Evolutionary conservation across 768 basidiomycete genomes (phyloP).

Genomic region (Termitomyces titanicus): DNA sequence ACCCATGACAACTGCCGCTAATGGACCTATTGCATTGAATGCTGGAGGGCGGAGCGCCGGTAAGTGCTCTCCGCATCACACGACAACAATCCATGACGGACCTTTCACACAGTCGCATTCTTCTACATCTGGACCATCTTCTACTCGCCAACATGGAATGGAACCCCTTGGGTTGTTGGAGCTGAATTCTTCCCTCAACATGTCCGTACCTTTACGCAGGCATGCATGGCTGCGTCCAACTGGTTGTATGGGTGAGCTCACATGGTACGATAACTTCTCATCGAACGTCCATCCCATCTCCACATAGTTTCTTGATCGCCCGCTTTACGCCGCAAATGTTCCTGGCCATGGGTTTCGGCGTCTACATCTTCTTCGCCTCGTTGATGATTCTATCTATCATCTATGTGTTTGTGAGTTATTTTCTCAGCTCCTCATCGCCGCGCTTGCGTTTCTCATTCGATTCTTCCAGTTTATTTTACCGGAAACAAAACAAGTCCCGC

Average conservation of each 20-base stretch:
- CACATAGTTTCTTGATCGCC: constrained; percentile 28
- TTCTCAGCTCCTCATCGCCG: background rate
- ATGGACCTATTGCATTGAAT: constrained; percentile 12
- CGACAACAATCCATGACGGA: background rate
- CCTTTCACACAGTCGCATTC: constrained; percentile 22
- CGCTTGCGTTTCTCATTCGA: background rate
- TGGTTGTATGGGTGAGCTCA: constrained; percentile 28
- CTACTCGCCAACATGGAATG: constrained; percentile 40
- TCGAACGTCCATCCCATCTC: background rate
- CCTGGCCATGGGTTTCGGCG: constrained; percentile 30
- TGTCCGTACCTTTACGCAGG: constrained; percentile 34
- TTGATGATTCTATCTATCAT: constrained; percentile 31
- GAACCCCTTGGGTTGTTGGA: constrained; percentile 42
- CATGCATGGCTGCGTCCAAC: constrained; percentile 33
- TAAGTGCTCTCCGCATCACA: constrained; percentile 12
- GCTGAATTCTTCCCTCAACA: constrained; percentile 42
- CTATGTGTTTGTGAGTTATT: constrained; percentile 27
- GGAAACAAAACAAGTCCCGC: constrained; percentile 37
- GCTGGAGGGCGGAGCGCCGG: constrained; percentile 30
- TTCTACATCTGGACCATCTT: constrained; percentile 37
- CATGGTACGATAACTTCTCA: background rate
- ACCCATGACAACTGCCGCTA: constrained; percentile 13
- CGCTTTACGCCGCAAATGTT: constrained; percentile 38
- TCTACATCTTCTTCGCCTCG: constrained; percentile 34
- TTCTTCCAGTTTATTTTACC: constrained; percentile 29